Conservation (phyloP, 2,329 filamentous ascomycete genomes). For the Anisogramma anomala region DNA sequence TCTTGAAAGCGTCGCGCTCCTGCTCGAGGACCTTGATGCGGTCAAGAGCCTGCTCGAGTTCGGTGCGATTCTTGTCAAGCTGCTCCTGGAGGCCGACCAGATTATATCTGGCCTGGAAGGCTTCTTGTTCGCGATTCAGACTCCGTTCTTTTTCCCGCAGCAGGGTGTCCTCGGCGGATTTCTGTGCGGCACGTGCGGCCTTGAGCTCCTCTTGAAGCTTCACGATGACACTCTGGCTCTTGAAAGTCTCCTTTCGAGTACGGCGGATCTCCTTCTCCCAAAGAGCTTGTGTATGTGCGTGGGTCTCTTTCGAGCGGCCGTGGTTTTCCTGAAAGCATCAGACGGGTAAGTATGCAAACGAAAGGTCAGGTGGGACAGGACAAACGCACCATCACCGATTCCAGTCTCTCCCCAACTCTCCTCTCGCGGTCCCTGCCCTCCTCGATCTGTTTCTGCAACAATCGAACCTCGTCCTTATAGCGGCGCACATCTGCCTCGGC, state of each 20-base stretch:
- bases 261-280: slow-evolving; percentile 67
- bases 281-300: slow-evolving; percentile 52
- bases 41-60: slow-evolving; percentile 49
- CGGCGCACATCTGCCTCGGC: slow-evolving; percentile 57
- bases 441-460: slow-evolving; percentile 46
- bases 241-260: slow-evolving; percentile 62
- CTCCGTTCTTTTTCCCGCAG: slow-evolving; percentile 52
- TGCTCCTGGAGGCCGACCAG: slow-evolving; percentile 56
- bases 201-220: slow-evolving; percentile 68
- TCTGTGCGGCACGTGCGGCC: slow-evolving; percentile 41
- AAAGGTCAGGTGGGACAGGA: neutral
- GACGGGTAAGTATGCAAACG: neutral
- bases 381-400: slow-evolving; percentile 53
- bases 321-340: slow-evolving; percentile 50
- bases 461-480: slow-evolving; percentile 48
- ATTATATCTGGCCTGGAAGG: slow-evolving; percentile 55
- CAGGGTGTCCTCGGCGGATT: slow-evolving; percentile 46
- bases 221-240: slow-evolving; percentile 56
- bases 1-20: slow-evolving; percentile 64
- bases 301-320: slow-evolving; percentile 56
- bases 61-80: slow-evolving; percentile 14
- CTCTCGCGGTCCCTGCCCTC: slow-evolving; percentile 56
- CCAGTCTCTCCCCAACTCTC: slow-evolving; percentile 53
- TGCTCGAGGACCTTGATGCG: slow-evolving; percentile 55
- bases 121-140: slow-evolving; percentile 54